Evolutionary conservation across 306 rosid species (phyloP).

Genomic region (Crotalaria pallida): DNA sequence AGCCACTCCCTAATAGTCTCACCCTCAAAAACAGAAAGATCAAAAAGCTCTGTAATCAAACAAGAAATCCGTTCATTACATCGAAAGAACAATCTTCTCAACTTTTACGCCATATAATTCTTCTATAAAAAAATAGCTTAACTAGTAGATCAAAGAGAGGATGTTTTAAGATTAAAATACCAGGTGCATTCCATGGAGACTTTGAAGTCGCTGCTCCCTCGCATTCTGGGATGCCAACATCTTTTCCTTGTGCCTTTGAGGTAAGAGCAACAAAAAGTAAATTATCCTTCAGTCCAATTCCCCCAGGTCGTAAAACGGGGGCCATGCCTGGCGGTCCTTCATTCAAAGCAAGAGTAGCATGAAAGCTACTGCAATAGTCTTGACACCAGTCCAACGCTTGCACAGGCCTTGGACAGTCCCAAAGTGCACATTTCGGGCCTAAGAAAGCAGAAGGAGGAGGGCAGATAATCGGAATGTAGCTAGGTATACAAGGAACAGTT

Average conservation of each 20-base stretch:
- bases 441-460: constrained; percentile 97
- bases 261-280: constrained; percentile 84
- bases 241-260: constrained; percentile 87
- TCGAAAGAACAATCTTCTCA: neutral
- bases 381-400: constrained; percentile 75
- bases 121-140: neutral
- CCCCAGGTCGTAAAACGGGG: constrained; percentile 93
- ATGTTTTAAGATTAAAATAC: constrained; percentile 37
- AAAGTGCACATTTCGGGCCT: constrained; percentile 95
- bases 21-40: constrained; percentile 83
- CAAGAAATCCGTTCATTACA: constrained; percentile 9
- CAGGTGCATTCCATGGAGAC: constrained; percentile 99
- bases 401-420: constrained; percentile 90
- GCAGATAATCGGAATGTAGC: constrained; percentile 75
- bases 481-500: constrained; percentile 52
- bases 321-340: constrained; percentile 99
- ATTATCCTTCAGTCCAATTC: constrained; percentile 88
- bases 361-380: constrained; percentile 94
- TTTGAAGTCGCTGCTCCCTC: constrained; percentile 98
- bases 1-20: constrained; percentile 97
- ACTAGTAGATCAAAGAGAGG: constrained; percentile 1
- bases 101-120: neutral
- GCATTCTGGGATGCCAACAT: constrained; percentile 94
- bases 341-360: constrained; percentile 81
- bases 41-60: constrained; percentile 72